These are phyloP conservation scores for Trichoderma aggressivum DNA, from an alignment of 2,329 filamentous ascomycete genomes.

Conservation along the genomic window DNA sequence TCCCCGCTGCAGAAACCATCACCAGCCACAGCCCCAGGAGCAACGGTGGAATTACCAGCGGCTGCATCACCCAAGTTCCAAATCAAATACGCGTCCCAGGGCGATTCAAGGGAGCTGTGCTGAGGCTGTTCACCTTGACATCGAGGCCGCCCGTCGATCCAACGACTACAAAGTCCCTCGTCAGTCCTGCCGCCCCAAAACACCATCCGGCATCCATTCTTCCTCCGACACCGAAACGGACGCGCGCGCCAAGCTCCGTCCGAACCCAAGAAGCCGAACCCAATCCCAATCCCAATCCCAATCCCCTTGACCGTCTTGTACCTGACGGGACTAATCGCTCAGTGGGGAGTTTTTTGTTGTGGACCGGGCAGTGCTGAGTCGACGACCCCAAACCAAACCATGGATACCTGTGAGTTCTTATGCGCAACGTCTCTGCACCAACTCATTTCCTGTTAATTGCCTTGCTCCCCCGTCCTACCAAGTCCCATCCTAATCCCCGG, in stretches of 20 bases:
- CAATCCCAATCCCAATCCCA: not conserved
- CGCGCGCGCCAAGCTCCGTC: not conserved
- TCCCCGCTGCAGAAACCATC: not conserved
- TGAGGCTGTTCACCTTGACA: not conserved
- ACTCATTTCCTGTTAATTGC: not conserved
- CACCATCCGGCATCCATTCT: not conserved
- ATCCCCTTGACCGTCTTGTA: not conserved
- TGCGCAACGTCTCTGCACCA: slow-evolving; percentile 8
- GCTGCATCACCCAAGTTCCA: not conserved
- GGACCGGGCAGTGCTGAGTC: slow-evolving; percentile 9
- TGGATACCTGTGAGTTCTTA: slow-evolving; percentile 7
- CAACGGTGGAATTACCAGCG: not conserved
- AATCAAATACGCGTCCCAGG: not conserved
- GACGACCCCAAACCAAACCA: not conserved
- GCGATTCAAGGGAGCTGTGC: not conserved
- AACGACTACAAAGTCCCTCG: not conserved
- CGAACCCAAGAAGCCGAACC: not conserved
- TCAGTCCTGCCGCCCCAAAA: not conserved
- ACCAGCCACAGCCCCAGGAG: slow-evolving; percentile 8
- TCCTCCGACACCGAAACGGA: slow-evolving; percentile 6
- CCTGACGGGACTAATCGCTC: slow-evolving; percentile 7
- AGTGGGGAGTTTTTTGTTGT: slow-evolving; percentile 2
- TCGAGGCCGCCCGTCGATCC: slow-evolving; percentile 5
- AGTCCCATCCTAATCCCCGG: not conserved
- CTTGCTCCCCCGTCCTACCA: not conserved